These are phyloP conservation scores for Exsudoporus floridanus DNA, from an alignment of 1,284 basidiomycete species.

Conservation along the genomic window DNA sequence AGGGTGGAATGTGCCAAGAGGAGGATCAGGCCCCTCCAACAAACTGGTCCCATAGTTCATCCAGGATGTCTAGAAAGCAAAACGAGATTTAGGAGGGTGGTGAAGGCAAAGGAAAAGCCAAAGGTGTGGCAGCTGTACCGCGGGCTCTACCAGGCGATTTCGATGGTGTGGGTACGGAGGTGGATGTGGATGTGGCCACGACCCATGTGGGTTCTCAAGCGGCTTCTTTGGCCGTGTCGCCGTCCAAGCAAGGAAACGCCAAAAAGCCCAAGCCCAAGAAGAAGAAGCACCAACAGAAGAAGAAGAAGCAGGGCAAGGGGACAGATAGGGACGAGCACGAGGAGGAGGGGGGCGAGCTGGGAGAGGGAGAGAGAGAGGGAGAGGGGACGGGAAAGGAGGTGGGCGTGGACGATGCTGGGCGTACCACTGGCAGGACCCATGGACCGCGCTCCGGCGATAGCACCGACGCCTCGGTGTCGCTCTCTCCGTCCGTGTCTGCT, in stretches of 20 bases:
- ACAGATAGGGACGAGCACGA: conserved; percentile 26
- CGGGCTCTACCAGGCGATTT: conserved; percentile 13
- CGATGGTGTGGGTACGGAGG: neutral
- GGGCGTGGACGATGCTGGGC: neutral
- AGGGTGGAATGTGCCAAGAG: too few species aligned
- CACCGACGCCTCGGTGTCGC: conserved; percentile 17
- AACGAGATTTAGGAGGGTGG: too few species aligned
- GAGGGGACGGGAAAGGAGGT: conserved; percentile 16
- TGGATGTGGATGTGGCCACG: neutral
- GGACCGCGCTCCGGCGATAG: conserved; percentile 13
- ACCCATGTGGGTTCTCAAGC: neutral
- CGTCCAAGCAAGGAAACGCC: conserved; percentile 46
- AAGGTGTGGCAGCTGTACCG: too few species aligned
- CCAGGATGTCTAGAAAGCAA: too few species aligned
- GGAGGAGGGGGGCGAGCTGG: neutral
- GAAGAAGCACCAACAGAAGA: neutral
- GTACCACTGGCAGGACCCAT: neutral
- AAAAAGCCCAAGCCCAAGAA: conserved; percentile 35
- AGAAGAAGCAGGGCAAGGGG: neutral
- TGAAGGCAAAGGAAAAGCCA: too few species aligned
- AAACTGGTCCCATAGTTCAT: too few species aligned
- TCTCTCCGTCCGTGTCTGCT: conserved; percentile 1
- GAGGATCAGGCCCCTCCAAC: too few species aligned
- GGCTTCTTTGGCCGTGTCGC: conserved; percentile 4
- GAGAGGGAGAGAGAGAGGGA: neutral